Percentiles rank a stretch among this genome's conserved stretches.
phyloP scores from a whole-genome alignment of 208 protist genomes.

The Phytomonas serpens region DNA sequence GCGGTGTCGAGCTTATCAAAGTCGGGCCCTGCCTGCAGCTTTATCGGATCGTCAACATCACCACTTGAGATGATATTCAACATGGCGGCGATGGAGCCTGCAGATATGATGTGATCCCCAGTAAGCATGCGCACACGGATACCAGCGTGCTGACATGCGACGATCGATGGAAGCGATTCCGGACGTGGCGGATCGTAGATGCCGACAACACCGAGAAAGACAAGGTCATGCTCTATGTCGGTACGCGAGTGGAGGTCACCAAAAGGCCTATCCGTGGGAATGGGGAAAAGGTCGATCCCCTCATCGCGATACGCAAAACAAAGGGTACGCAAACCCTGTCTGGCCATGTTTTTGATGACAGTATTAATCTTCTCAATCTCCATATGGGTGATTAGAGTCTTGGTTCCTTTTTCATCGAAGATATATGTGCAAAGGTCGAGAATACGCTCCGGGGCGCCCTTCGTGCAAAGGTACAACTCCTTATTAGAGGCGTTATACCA shows the following conservation, averaged over 20 bases:
- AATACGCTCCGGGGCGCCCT: conserved; percentile 83
- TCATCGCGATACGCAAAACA: conserved; percentile 54
- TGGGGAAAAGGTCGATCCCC: conserved; percentile 22
- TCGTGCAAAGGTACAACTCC: conserved; percentile 74
- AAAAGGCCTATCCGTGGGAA: conserved; percentile 33
- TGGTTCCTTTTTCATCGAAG: conserved; percentile 29
- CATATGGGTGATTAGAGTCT: conserved; percentile 21
- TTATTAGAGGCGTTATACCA: conserved; percentile 52
- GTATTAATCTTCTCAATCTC: conserved; percentile 32
- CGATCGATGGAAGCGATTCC: conserved; percentile 75
- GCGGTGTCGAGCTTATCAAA: conserved; percentile 73
- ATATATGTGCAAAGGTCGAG: conserved; percentile 61
- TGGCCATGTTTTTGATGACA: conserved; percentile 52
- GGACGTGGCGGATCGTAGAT: conserved; percentile 89
- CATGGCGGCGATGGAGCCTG: conserved; percentile 78
- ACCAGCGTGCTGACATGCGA: conserved; percentile 82
- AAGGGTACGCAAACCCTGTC: conserved; percentile 52
- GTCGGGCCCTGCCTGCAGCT: conserved; percentile 68
- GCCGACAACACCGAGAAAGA: conserved; percentile 85
- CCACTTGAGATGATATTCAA: conserved; percentile 75
- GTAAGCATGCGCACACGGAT: conserved; percentile 89
- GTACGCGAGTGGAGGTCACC: conserved; percentile 46
- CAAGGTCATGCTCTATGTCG: conserved; percentile 73
- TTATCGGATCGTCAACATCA: conserved; percentile 50
- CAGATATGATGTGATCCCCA: conserved; percentile 85